A percentile compares a stretch with the other conserved stretches of the same genome.
phyloP scores from a whole-genome alignment of 305 asterid species.

The Fraxinus sp. region DNA sequence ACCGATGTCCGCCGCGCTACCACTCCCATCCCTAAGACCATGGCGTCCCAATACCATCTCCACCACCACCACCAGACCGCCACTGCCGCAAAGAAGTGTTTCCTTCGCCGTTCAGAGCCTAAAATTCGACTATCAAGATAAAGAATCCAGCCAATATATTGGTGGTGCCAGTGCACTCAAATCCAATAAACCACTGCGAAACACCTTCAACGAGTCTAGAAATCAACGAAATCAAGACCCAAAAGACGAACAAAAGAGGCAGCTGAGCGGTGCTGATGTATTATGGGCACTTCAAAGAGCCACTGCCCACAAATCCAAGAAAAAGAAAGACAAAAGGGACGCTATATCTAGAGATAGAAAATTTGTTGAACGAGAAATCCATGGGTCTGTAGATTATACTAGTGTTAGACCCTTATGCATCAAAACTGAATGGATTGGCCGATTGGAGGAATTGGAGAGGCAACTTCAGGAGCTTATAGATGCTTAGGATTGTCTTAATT shows the following conservation, averaged over 20 bases:
- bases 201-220: background rate
- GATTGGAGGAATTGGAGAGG: constrained; percentile 27
- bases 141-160: background rate
- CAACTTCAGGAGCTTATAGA: constrained; percentile 25
- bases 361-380: background rate
- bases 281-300: constrained; percentile 28
- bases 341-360: background rate
- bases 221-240: background rate
- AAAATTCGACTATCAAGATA: background rate
- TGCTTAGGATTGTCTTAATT: background rate
- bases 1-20: background rate
- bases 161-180: background rate
- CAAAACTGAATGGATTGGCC: constrained; percentile 30
- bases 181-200: background rate
- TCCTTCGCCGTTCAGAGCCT: background rate
- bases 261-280: constrained; percentile 30
- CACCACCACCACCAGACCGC: background rate
- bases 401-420: constrained; percentile 14
- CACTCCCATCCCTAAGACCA: background rate
- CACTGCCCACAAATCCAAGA: constrained; percentile 23
- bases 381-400: background rate
- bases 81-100: background rate
- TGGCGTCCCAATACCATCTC: background rate
- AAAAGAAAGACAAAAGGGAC: background rate
- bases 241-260: background rate